A percentile compares a stretch with the other conserved stretches of the same genome.
phyloP scores from a whole-genome alignment of 345 rosid genomes.

The Bretschneidera sinensis region DNA sequence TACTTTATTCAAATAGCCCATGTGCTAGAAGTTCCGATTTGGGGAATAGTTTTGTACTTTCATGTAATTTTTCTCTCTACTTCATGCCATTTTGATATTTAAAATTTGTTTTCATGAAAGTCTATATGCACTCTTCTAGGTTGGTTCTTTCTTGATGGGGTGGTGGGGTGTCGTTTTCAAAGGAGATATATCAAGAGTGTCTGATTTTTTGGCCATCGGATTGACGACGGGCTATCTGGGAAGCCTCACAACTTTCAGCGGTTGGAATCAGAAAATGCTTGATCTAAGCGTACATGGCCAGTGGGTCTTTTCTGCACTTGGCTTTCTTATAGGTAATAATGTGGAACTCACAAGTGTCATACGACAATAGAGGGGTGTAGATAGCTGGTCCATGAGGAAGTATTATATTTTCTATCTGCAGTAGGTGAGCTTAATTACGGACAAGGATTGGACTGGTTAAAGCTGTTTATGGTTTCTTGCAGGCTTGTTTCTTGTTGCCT shows the following conservation, averaged over 20 bases:
- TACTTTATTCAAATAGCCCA: no score
- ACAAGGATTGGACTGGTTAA: background rate
- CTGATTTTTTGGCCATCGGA: constrained; percentile 71
- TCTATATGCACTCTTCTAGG: constrained; percentile 29
- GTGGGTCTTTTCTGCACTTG: constrained; percentile 61
- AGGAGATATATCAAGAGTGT: constrained; percentile 53
- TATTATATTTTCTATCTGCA: background rate
- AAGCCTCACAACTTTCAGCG: constrained; percentile 94
- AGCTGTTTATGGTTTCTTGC: constrained; percentile 13
- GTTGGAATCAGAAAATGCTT: constrained; percentile 97
- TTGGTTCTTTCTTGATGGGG: constrained; percentile 98
- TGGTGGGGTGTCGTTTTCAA: constrained; percentile 90
- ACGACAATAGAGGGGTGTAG: background rate
- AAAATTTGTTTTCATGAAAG: no score
- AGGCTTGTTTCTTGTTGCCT: constrained; percentile 79
- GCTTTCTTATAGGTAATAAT: constrained; percentile 77
- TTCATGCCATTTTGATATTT: background rate
- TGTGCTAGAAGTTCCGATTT: no score
- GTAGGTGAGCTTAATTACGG: background rate
- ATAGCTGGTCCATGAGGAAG: background rate
- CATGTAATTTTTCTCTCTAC: background rate
- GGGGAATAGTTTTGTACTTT: background rate
- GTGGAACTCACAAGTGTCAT: background rate
- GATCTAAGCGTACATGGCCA: constrained; percentile 68
- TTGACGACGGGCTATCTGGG: constrained; percentile 86